Evolutionary conservation across 129 eudicot species (phyloP), one percentile per base, ranked within the genome.

Genomic region (Escallonia herrerae): DNA sequence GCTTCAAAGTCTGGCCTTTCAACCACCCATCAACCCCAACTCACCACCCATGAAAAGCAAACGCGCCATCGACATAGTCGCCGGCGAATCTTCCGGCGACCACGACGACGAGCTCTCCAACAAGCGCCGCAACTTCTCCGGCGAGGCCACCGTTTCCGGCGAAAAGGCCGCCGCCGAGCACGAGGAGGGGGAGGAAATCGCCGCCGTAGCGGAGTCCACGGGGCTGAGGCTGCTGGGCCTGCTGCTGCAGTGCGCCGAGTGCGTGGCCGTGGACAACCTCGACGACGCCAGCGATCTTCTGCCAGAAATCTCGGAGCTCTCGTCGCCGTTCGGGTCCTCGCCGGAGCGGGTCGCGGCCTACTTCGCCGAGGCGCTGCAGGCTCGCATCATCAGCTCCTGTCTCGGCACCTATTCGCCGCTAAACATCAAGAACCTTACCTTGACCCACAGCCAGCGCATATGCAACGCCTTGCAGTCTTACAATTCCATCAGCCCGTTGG

Each of bases 281-380:
- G 77, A 82, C 64, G 84, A 69, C 72, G 97, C 97, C 52, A 77
- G 70, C 43, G 75, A 66, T 40, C 76, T 84, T 37, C 62, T 90
- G 45, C 97, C 88, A 3, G 93, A 87, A 40, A 82, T 84, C 3
- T 72, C 89, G 5, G 87, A 90, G 63, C 73, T 87, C 40, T 82
- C 95, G 0, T 87, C 97, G 11, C 97, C 97, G n/a, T 90, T 82
- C 74, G 97, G 97, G n/a, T 82, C 97, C 4, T 81, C 97, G 40
- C 82, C 91, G 37, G 90, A 84, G 40, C 80, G 95, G 39, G 97
- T 90, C 13, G 93, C 87, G 39, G 97, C 97, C 15, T 90, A 87
- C 79, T 90, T 90, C 81, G 83, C 93, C 13, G 90, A 90, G 60
- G 95, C 97, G 3, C 56, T 90, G 22, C 87, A 83, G 15, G 76